Conservation (phyloP, 257 asterid species). For the Nicotiana sylvestris region DNA sequence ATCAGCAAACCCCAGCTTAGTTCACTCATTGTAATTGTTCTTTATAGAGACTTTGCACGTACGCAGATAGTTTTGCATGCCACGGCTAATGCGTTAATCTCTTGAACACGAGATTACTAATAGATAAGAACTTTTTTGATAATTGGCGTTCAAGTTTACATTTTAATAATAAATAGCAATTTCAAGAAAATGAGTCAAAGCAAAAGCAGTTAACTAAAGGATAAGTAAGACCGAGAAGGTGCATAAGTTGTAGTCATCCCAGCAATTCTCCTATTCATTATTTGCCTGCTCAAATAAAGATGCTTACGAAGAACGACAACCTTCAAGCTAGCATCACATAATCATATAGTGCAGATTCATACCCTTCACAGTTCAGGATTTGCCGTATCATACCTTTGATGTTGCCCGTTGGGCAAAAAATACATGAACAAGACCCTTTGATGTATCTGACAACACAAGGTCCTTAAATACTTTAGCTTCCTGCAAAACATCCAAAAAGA, state of each 20-base stretch:
- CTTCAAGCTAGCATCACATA: background rate
- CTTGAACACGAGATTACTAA: background rate
- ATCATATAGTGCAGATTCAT: background rate
- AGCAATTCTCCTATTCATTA: background rate
- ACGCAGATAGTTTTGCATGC: background rate
- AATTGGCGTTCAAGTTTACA: background rate
- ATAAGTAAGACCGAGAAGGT: background rate
- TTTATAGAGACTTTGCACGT: background rate
- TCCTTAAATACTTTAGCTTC: conserved; percentile 60
- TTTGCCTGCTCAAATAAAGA: background rate
- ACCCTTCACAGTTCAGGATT: conserved; percentile 1
- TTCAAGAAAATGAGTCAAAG: background rate
- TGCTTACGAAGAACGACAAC: background rate
- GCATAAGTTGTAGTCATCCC: conserved; percentile 2
- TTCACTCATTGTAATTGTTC: background rate
- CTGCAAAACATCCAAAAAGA: conserved; percentile 37
- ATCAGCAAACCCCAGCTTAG: background rate
- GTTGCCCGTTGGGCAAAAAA: conserved; percentile 88
- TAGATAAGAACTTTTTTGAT: background rate
- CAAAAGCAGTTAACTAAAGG: background rate
- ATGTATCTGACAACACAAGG: conserved; percentile 58
- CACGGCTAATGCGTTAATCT: background rate
- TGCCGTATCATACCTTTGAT: conserved; percentile 51
- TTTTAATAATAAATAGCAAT: background rate
- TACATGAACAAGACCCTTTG: conserved; percentile 93